Percentiles rank a stretch among this genome's conserved stretches.
Conservation (phyloP, 306 rosid species). For the Citrullus mucosospermus region DNA sequence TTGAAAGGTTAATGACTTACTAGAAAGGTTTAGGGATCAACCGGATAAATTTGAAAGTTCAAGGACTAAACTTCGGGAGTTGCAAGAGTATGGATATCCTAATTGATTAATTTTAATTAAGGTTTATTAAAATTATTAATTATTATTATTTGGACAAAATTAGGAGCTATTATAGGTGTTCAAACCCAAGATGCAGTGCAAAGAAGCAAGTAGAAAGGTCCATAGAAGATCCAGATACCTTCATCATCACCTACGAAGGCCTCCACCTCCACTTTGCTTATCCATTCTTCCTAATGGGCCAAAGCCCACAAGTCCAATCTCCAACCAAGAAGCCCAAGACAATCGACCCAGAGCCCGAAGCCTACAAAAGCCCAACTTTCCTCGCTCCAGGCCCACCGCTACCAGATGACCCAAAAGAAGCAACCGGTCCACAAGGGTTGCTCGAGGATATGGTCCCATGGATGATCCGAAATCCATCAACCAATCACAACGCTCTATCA, state of each 20-base stretch:
- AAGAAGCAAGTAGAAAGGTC: constrained; percentile 94
- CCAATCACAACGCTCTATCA: constrained; percentile 16
- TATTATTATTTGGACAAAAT: constrained; percentile 5
- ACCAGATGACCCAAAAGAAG: constrained; percentile 13
- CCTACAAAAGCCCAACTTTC: constrained; percentile 12
- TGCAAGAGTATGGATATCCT: too few species aligned
- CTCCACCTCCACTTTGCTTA: constrained; percentile 82
- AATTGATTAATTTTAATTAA: too few species aligned
- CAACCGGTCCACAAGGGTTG: constrained; percentile 47
- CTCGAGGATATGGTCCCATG: constrained; percentile 88
- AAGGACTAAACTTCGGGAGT: too few species aligned
- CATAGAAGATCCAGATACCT: constrained; percentile 58
- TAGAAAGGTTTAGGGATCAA: too few species aligned
- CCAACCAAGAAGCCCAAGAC: constrained; percentile 44
- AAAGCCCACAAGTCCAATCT: constrained; percentile 19
- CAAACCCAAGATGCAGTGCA: constrained; percentile 83
- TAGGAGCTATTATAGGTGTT: constrained; percentile 86
- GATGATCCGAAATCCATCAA: constrained; percentile 54
- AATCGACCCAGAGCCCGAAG: background rate
- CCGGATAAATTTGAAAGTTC: too few species aligned
- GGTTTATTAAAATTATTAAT: background rate
- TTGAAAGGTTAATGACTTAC: too few species aligned
- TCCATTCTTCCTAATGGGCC: constrained; percentile 42
- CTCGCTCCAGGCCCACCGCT: background rate
- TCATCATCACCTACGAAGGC: constrained; percentile 78